Base-by-base conservation (phyloP, 2,329 filamentous ascomycete species). In the Rosellinia necatrix region DNA sequence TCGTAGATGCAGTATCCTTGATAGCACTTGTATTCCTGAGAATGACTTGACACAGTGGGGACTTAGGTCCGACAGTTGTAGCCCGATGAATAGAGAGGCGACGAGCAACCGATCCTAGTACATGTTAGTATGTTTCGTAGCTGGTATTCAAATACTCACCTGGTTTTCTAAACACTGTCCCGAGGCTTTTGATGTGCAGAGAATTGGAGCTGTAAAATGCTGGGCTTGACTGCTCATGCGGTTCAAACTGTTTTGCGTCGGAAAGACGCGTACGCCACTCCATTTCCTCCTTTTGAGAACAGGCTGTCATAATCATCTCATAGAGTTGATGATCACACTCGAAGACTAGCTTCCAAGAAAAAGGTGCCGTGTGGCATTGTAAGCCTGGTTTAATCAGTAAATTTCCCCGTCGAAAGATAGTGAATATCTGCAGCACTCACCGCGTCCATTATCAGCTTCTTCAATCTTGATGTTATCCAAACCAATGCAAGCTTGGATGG, bases 331-430 rank as follows among this genome's bases (percentile, higher is more conserved):
- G 83, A 53, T 88, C 81, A 62, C 84, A 84, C 69, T 94, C 87
- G 67, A 97, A 97, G 2, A 91, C 80, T 9, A 97, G 68, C 70
- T 97, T 99, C 93, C 92, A 97, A 1, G 92, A 94, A 71, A 90
- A 90, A 0, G 90, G 86, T 1, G 90, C 90, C 3, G 89, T 90
- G 61, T 94, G 88, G 67, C 92, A 97, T 77, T 93, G 91, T 6
- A 97, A 71, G 0, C 91, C 92, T 96, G 35, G 70, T 64, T 35
- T 58, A 41, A 25, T 35, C 30, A 59, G 52, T 12, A 22, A n/a
- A 32, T 40, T 13, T 32, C 6, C n/a, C 12, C 27, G 27, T 38
- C 10, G 12, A 60, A 42, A 57, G 4, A 29, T 10, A 22, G n/a
- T 30, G 10, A 10, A 19, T 22, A 58, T 52, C 29, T n/a, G 41